Evolutionary conservation across 768 basidiomycete genomes (phyloP), one percentile per base, ranked within the genome.

Genomic region (Amanita subjunquillea): DNA sequence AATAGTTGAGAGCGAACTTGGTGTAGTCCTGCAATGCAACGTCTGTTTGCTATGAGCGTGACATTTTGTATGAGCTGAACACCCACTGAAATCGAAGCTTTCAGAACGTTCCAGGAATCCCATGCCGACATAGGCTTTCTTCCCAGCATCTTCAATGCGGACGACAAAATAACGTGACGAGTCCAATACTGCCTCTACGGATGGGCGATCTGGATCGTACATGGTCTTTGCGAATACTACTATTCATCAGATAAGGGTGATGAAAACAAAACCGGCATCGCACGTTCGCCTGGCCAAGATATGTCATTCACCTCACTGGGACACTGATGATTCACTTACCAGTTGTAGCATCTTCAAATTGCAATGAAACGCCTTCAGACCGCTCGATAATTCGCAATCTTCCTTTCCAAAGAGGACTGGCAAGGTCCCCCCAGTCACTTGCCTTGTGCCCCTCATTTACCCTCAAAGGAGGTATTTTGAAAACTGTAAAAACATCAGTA

Each of bases 151-250:
- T 65, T 96, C 93, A 2, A 96, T 87, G 50, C 91, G 78, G 39
- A 96, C 73, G 13, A 95, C 93, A 63, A 97, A 97, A 65, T 97
- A 97, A 45, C 93, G 82, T 9, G 92, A 94, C 1, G 91, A 94
- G 65, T 97, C 93, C 25, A 96, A 74, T 13, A 94, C 92, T n/a
- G 90, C 87, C 58, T 97, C 93, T n/a, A 97, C 89, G 27, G 79
- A 83, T 4, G 91, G 89, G 54, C 81, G 82, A 41, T 77, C 69
- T 13, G 83, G 74, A 61, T 89, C 85, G 62, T 96, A 97, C 41
- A 79, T 79, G 13, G 91, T 82, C 57, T 79, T 83, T 40, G 94
- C 94, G 71, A 97, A 97, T 51, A 89, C 90, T 88, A 66, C 36
- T 29, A 55, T 44, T 41, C 45, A 55, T 68, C 53, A 66, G 52